Base-by-base conservation (phyloP, 139 green algal genomes). In the Desmodesmus armatus region DNA sequence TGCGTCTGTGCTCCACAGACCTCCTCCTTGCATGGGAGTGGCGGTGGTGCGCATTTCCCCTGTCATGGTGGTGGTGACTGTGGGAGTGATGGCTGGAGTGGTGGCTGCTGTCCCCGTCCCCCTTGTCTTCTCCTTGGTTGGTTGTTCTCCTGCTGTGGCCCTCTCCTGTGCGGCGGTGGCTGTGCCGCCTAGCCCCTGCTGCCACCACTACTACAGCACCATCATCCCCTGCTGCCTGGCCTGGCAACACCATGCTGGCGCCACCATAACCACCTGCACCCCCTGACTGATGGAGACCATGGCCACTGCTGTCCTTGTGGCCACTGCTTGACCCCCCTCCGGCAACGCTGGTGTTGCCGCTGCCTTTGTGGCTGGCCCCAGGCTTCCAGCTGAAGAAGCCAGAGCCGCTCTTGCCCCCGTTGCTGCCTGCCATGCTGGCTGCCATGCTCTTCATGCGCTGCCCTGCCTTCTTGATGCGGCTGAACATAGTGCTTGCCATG, bases 401-500 rank as follows among this genome's bases (percentile, higher is more conserved):
- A 39, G 37, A 49, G 37, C 35, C 29, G 55, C 76, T 72, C n/a
- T 82, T 82, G 55, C 53, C 53, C 6, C 55, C 58, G 76, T 19
- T 49, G 76, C 55, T 71, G 55, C 76, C 76, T 60, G 55, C 53
- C 0, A 25, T 19, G 41, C 63, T 79, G 58, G 31, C n/a, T 3
- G 73, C 47, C 7, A 25, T 25, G 19, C 47, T 33, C 9, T 63
- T 63, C 29, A 82, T 23, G 55, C n/a, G 53, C 11, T 67, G n/a
- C 27, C 76, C 76, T 37, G 39, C 76, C 27, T 37, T 53, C 44
- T 82, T 82, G 55, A 82, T 51, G 37, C 76, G 53, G 76, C 76
- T 82, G 75, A 82, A 71, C 21, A 82, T 27, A 11, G 31, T 82
- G 75, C 75, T 82, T 25, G 76, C 76, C 23, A 82, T n/a, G 37